Percentiles rank a stretch among this genome's conserved stretches.
Conservation (phyloP, 768 basidiomycete species). For the Agrocybe pediades region DNA sequence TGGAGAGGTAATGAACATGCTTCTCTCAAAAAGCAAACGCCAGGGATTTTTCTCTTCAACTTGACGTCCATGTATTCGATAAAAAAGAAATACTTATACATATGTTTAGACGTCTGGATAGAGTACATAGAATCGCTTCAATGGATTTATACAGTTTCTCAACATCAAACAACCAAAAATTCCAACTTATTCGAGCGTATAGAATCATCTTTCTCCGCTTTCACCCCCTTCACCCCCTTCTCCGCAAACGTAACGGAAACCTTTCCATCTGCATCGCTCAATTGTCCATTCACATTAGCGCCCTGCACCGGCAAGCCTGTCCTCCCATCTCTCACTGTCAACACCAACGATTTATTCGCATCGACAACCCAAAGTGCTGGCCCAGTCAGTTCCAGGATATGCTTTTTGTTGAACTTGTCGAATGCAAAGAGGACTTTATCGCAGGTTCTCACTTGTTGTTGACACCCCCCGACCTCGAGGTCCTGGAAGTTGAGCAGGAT, state of each 20-base stretch:
- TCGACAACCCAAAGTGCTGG: constrained; percentile 20
- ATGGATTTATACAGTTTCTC: too few species aligned
- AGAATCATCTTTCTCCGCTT: constrained; percentile 30
- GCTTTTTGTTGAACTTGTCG: constrained; percentile 32
- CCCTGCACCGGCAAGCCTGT: constrained; percentile 33
- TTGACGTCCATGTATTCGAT: too few species aligned
- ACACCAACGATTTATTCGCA: constrained; percentile 24
- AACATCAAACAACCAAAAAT: constrained; percentile 13
- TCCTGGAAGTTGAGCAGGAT: constrained; percentile 34
- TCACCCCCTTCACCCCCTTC: constrained; percentile 23
- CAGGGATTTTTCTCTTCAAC: too few species aligned
- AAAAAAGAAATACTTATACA: too few species aligned
- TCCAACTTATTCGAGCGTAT: constrained; percentile 30
- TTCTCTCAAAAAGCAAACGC: too few species aligned
- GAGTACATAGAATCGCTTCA: too few species aligned
- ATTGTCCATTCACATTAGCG: constrained; percentile 23
- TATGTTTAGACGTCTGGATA: too few species aligned
- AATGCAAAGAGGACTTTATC: constrained; percentile 41
- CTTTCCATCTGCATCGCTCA: constrained; percentile 22
- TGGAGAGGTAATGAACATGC: too few species aligned
- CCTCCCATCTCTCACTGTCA: constrained; percentile 40
- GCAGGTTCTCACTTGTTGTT: constrained; percentile 30
- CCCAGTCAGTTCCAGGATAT: constrained; percentile 37
- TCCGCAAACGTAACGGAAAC: constrained; percentile 24
- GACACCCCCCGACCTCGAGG: constrained; percentile 41